Base-by-base conservation (phyloP, 2,329 filamentous ascomycete species). In the Thermoascus crustaceus region DNA sequence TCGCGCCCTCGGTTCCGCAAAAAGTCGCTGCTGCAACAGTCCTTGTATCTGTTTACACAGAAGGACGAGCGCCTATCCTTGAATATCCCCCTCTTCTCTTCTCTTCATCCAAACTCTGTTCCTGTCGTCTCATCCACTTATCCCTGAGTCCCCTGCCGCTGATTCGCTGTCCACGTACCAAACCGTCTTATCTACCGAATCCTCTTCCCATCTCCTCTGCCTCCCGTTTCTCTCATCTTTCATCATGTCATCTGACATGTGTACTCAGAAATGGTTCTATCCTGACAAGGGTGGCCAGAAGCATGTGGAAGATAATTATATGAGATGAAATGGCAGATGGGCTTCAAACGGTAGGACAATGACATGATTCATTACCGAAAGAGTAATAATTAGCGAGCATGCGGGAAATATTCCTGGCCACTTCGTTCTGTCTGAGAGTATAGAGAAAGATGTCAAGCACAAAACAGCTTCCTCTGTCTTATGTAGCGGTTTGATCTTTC, bases 41-140 rank as follows among this genome's bases (percentile, higher is more conserved):
- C 31, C 21, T 34, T 34, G 14, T 22, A 22, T 34, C 22, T 16
- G 11, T 17, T 34, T 23, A 13, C 22, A 11, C 21, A 17, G 10
- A 29, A 29, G 26, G 18, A 29, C 26, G 26, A 13, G 9, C 26
- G 14, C 26, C 26, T 13, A 18, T 29, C 26, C 26, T 29, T 29
- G 26, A 29, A 29, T 29, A 16, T 29, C 26, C 18, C 26, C 31
- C 17, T n/a, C 22, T 24, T n/a, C 31, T 17, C 19, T 22, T 34
- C 19, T 34, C 21, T 29, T 34, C 21, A 24, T 34, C 31, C 31
- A 22, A 34, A 16, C 31, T 23, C 19, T 23, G 14, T 29, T 29
- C 31, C 19, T 34, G 22, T 24, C 31, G 7, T 34, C 31, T 34
- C 31, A 13, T 25, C 30, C 9, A 11, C 22, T 34, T 7, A 16